Percentiles rank a stretch among this genome's conserved stretches.
Evolutionary conservation across 805 yeast species (phyloP).

Genomic region (Torulaspora microellipsoides): DNA sequence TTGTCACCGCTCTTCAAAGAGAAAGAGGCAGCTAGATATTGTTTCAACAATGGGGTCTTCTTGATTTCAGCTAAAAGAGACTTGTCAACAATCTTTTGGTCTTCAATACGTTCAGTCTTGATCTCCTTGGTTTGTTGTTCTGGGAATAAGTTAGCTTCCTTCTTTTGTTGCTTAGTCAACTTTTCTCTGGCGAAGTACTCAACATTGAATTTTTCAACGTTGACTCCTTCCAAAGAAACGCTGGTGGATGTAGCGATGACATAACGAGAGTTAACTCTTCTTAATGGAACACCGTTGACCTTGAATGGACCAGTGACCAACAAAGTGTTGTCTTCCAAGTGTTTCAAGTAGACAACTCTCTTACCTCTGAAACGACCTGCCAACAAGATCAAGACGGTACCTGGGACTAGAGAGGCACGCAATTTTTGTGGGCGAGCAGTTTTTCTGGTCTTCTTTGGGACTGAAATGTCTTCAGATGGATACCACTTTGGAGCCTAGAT

Average conservation of each 20-base stretch:
- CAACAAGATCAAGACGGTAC: conserved; percentile 93
- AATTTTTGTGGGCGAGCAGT: conserved; percentile 88
- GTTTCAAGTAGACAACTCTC: conserved; percentile 97
- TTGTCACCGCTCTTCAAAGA: conserved; percentile 97
- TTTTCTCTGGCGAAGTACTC: conserved; percentile 97
- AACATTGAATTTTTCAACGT: conserved; percentile 86
- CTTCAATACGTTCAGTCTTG: conserved; percentile 90
- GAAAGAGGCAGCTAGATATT: conserved; percentile 93
- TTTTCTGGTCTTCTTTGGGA: conserved; percentile 86
- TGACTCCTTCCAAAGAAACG: conserved; percentile 73
- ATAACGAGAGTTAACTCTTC: conserved; percentile 98
- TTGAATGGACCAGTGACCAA: conserved; percentile 99
- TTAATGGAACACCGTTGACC: conserved; percentile 98
- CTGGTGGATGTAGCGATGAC: conserved; percentile 98
- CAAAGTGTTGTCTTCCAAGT: conserved; percentile 95
- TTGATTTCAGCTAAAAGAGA: conserved; percentile 89
- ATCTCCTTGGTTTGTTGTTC: conserved; percentile 77
- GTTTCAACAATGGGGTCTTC: conserved; percentile 95
- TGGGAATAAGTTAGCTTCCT: conserved; percentile 90
- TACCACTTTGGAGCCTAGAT: conserved; percentile 82
- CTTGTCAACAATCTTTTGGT: conserved; percentile 94
- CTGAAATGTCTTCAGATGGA: conserved; percentile 87
- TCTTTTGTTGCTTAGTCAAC: conserved; percentile 72
- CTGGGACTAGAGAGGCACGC: conserved; percentile 95
- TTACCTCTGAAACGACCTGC: conserved; percentile 99